Percentiles rank a stretch among this genome's conserved stretches.
These are phyloP conservation scores for Blastobotrys chiropterorum DNA, from an alignment of 805 yeast genomes.

Conservation along the genomic window DNA sequence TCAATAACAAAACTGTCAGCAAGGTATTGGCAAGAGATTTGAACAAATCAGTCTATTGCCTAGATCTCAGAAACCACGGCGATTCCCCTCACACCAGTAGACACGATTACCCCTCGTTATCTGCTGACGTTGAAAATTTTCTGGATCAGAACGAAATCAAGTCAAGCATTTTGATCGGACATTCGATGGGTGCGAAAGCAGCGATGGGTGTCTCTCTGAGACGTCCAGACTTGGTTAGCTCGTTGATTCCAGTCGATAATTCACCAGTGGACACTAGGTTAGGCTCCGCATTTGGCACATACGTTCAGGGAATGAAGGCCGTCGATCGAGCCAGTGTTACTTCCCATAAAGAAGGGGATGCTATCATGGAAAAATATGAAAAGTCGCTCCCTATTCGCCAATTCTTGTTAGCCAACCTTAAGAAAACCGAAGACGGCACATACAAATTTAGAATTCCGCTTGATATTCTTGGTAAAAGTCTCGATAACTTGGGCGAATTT, in stretches of 20 bases:
- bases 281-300: conserved; percentile 55
- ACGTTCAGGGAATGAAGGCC: conserved; percentile 55
- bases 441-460: conserved; percentile 61
- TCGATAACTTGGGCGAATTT: conserved; percentile 71
- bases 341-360: conserved; percentile 61
- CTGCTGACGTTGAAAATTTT: conserved; percentile 79
- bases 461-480: conserved; percentile 54
- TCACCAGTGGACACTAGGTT: conserved; percentile 71
- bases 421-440: conserved; percentile 35
- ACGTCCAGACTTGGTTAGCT: conserved; percentile 51
- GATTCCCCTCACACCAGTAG: conserved; percentile 70
- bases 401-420: conserved; percentile 68
- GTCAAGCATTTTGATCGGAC: conserved; percentile 34
- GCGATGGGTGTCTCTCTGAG: conserved; percentile 82
- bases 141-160: conserved; percentile 40
- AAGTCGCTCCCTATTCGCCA: conserved; percentile 56
- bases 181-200: conserved; percentile 76
- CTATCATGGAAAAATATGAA: conserved; percentile 57
- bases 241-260: conserved; percentile 77
- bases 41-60: conserved; percentile 30
- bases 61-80: conserved; percentile 87
- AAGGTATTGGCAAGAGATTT: conserved; percentile 37
- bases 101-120: conserved; percentile 74
- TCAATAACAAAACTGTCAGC: conserved; percentile 79
- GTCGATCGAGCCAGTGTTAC: conserved; percentile 45